Evolutionary conservation across 2,329 filamentous ascomycete species (phyloP).

Genomic region (Immersiporthe knoxdaviesiana): DNA sequence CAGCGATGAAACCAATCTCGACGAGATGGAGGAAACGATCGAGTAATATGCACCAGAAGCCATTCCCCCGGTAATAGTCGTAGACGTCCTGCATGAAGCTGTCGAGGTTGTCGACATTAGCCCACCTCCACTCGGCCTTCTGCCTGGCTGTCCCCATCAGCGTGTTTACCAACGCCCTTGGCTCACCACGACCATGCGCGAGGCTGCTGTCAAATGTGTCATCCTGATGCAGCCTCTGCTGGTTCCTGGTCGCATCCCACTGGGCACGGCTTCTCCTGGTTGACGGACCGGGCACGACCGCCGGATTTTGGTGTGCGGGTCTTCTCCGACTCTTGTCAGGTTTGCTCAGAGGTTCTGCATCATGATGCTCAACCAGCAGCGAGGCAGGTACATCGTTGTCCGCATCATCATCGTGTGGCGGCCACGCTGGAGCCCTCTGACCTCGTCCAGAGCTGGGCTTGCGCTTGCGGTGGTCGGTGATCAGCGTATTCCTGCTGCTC

Average conservation of each 20-base stretch:
- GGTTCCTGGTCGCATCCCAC: slow-evolving; percentile 58
- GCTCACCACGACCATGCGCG: slow-evolving; percentile 35
- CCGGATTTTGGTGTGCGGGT: slow-evolving; percentile 33
- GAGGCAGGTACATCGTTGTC: slow-evolving; percentile 68
- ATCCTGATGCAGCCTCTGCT: slow-evolving; percentile 54
- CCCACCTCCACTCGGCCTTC: slow-evolving; percentile 89
- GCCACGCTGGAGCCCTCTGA: slow-evolving; percentile 32
- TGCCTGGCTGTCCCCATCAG: slow-evolving; percentile 57
- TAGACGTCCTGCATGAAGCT: slow-evolving; percentile 86
- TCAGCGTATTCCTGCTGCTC: slow-evolving; percentile 49
- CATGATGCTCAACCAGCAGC: slow-evolving; percentile 60
- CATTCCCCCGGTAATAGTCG: slow-evolving; percentile 80
- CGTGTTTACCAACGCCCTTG: slow-evolving; percentile 35
- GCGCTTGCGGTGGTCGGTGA: slow-evolving; percentile 17
- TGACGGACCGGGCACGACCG: slow-evolving; percentile 45
- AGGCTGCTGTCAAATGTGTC: slow-evolving; percentile 34
- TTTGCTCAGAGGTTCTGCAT: slow-evolving; percentile 32
- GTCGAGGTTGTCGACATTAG: slow-evolving; percentile 87
- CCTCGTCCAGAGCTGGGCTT: slow-evolving; percentile 8
- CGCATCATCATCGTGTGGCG: slow-evolving; percentile 50
- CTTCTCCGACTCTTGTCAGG: slow-evolving; percentile 32
- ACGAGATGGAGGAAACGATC: slow-evolving; percentile 72
- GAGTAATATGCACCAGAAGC: slow-evolving; percentile 82
- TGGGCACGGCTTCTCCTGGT: slow-evolving; percentile 51
- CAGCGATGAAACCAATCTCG: slow-evolving; percentile 80